A percentile compares a stretch with the other conserved stretches of the same genome.
Evolutionary conservation across 208 protist species (phyloP).

Genomic region (Acanthamoeba healyi): DNA sequence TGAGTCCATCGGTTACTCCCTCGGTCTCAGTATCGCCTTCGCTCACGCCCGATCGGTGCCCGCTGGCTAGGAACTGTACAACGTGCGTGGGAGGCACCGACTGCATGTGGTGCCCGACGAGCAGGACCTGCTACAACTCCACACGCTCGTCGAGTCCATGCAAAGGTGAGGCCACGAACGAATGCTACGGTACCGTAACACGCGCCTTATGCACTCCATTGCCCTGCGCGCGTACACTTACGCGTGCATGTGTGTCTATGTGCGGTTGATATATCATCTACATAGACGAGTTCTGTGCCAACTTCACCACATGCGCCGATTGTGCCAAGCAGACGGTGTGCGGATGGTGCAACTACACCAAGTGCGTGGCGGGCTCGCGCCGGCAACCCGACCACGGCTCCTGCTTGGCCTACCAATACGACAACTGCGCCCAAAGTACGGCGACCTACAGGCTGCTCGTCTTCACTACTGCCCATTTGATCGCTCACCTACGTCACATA

Average conservation of each 20-base stretch:
- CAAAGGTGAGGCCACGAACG: not conserved
- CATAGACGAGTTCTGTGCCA: slow-evolving; percentile 13
- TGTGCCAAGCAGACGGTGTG: slow-evolving; percentile 36
- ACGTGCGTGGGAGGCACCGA: not conserved
- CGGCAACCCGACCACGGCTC: not conserved
- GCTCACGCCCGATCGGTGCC: not conserved
- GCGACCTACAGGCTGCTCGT: too few relatives aligned
- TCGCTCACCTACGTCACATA: too few relatives aligned
- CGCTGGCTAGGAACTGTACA: not conserved
- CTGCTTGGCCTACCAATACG: slow-evolving; percentile 9
- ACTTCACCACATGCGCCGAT: not conserved
- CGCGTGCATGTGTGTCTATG: not conserved
- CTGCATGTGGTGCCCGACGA: not conserved
- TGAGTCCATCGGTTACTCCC: not conserved
- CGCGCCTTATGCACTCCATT: not conserved
- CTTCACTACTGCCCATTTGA: not conserved
- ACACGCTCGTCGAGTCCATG: not conserved
- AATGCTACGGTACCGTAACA: not conserved
- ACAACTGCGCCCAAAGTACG: not conserved
- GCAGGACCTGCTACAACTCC: not conserved
- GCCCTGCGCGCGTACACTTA: not conserved
- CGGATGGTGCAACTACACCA: slow-evolving; percentile 40
- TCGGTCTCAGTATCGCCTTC: not conserved
- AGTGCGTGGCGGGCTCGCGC: not conserved
- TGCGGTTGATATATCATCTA: not conserved